Base-by-base conservation (phyloP, 1,284 basidiomycete genomes). In the Takashimella tepidaria region DNA sequence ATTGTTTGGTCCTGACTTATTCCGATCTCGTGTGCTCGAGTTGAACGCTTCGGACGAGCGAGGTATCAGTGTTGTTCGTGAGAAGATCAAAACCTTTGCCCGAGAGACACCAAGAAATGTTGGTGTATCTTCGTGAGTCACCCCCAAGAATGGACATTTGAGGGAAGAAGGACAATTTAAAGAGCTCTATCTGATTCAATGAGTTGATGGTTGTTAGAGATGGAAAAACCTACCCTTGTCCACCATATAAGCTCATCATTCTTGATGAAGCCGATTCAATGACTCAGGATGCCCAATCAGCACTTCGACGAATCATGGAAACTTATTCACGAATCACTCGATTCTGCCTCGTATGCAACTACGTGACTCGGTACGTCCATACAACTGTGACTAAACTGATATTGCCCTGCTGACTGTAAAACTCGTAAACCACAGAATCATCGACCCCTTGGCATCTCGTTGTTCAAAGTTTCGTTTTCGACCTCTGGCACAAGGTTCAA, bases 381-480 rank as follows among this genome's bases (percentile, higher is more conserved):
- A n/a, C n/a, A n/a, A n/a, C n/a, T n/a, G n/a, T n/a, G n/a, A n/a
- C n/a, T n/a, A n/a, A 11, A 11, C n/a, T 19, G n/a, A 40, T 40
- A 12, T 3, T 45, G 4, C 40, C n/a, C 37, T 40, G 11, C 37
- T 11, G 37, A 11, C 37, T 40, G 11, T 11, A 40, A 11, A 40
- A 41, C 12, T 1, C 24, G 23, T 20, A 53, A 12, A 44, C 11
- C 22, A n/a, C 64, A 97, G 95, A 67, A 98, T 99, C 62, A 99
- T 99, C 56, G 96, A 98, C 70, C 96, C 96, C 0, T 82, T 99
- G 22, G 92, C 96, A 16, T 98, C 95, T n/a, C 85, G 96, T 51
- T 99, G 96, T 76, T 96, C 92, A 56, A 99, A 99, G 78, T 98
- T 99, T 78, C 87, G 96, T 44, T 99, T 98, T 79, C 91, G 90